phyloP scores from a whole-genome alignment of 495 filamentous ascomycete genomes.

The Margaritispora aquatica region DNA sequence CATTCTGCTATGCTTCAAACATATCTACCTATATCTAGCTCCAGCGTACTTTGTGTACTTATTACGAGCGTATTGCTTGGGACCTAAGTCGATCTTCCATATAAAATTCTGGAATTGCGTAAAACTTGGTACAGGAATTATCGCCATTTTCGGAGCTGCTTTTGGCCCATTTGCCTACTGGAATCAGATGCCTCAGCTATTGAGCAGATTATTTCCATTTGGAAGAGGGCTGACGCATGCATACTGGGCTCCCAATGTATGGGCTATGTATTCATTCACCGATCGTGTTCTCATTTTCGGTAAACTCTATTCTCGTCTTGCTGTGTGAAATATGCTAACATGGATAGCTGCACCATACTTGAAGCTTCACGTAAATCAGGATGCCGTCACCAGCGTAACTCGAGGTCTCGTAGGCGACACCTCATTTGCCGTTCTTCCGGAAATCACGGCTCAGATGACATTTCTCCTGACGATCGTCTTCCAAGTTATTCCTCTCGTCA shows the following conservation, averaged over 20 bases:
- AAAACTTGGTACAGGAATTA: slow-evolving; percentile 72
- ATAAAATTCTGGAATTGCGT: slow-evolving; percentile 70
- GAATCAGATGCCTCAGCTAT: slow-evolving; percentile 81
- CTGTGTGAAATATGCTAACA: neutral
- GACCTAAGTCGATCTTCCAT: slow-evolving; percentile 65
- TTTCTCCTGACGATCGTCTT: slow-evolving; percentile 79
- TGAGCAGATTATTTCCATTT: slow-evolving; percentile 87
- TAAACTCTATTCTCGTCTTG: slow-evolving; percentile 33
- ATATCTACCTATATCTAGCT: slow-evolving; percentile 96
- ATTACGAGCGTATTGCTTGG: slow-evolving; percentile 82
- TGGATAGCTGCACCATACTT: slow-evolving; percentile 68
- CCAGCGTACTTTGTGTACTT: slow-evolving; percentile 95
- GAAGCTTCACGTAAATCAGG: slow-evolving; percentile 61
- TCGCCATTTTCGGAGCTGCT: slow-evolving; percentile 68
- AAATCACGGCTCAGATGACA: slow-evolving; percentile 71
- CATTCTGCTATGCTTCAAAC: slow-evolving; percentile 83
- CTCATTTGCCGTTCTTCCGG: slow-evolving; percentile 85
- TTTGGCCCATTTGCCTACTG: slow-evolving; percentile 86
- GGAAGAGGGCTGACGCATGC: slow-evolving; percentile 90
- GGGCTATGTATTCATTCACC: slow-evolving; percentile 92
- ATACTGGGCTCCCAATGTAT: slow-evolving; percentile 97
- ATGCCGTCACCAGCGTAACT: slow-evolving; percentile 81
- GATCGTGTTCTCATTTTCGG: slow-evolving; percentile 77
- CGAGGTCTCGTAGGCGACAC: slow-evolving; percentile 93
- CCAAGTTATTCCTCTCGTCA: slow-evolving; percentile 73